phyloP scores from a whole-genome alignment of 2,329 filamentous ascomycete genomes.

The Monosporascus sp. region DNA sequence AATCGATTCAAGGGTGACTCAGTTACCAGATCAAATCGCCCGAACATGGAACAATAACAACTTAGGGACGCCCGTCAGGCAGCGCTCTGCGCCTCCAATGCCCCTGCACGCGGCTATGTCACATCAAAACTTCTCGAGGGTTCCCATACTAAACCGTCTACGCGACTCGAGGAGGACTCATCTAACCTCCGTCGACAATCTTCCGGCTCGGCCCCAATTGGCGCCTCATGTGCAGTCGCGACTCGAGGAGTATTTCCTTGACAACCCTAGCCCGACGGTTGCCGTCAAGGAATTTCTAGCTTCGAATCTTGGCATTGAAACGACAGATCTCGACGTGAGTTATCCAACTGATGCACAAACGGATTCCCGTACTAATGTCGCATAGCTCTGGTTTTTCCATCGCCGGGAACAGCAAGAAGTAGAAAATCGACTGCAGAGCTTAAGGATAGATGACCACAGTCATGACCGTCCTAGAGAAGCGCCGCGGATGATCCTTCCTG shows the following conservation, averaged over 20 bases:
- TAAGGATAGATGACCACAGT: constrained; percentile 34
- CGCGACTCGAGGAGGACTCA: constrained; percentile 35
- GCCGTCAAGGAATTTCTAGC: constrained; percentile 48
- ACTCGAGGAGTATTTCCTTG: constrained; percentile 49
- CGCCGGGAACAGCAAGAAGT: constrained; percentile 45
- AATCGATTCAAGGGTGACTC: not conserved
- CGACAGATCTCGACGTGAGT: constrained; percentile 43
- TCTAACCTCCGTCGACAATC: constrained; percentile 28
- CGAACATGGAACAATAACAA: not conserved
- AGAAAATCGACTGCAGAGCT: constrained; percentile 38
- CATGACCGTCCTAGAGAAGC: constrained; percentile 24
- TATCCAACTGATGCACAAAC: not conserved
- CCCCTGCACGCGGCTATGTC: constrained; percentile 13
- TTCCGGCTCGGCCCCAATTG: constrained; percentile 40
- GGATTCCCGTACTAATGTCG: constrained; percentile 10
- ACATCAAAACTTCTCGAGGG: constrained; percentile 30
- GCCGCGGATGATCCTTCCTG: constrained; percentile 45
- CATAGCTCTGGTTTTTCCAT: constrained; percentile 47
- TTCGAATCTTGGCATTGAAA: constrained; percentile 48
- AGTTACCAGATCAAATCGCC: not conserved
- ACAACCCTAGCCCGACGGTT: constrained; percentile 42
- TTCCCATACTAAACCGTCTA: constrained; percentile 42
- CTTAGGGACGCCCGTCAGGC: constrained; percentile 3
- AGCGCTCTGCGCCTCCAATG: constrained; percentile 12
- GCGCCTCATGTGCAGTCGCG: constrained; percentile 44